Evolutionary conservation across 352 stramenopile species (phyloP), one percentile per base, ranked within the genome.

Genomic region (Thraustochytrium striatum): DNA sequence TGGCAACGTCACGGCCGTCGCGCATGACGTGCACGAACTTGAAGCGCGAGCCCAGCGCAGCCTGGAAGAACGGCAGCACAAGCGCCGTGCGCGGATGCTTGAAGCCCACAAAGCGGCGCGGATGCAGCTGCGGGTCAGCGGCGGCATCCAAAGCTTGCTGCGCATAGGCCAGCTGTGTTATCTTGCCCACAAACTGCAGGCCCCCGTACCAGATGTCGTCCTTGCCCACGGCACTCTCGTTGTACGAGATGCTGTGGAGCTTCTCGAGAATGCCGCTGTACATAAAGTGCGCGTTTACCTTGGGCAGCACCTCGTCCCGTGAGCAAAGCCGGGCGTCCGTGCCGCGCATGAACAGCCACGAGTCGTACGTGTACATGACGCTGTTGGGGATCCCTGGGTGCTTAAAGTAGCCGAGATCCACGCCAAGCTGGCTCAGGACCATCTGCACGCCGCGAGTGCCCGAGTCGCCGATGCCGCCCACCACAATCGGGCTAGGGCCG

Each of bases 21-120:
- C 65, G 65, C 21, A 75, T 2, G 0, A 75, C 35, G 36, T 75
- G 65, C 33, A 75, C 7, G 65, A 75, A 75, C 50, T 68, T 75
- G 11, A 75, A 75, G 2, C 32, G 8, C n/a, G 2, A 0, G 21
- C 65, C 65, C 0, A 75, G 30, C 9, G 65, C 8, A 25, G 65
- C 65, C 30, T 75, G 65, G 41, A 75, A 70, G 30, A 75, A 50
- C 13, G 65, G 65, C 0, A 75, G 25, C 39, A 72, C 21, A 21
- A 75, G 65, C 11, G 7, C 28, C 5, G 65, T 75, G 32, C 65
- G 43, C 21, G 65, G 65, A 35, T 75, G 65, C 52, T 75, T 75
- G 65, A 75, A 75, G 44, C 65, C 65, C 16, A 21, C 16, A 43
- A 58, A 62, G 32, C 58, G 39, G 7, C 7, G 30, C n/a, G 65